Conservation (phyloP, 2,329 filamentous ascomycete genomes). For the Sclerotinia sclerotiorum region DNA sequence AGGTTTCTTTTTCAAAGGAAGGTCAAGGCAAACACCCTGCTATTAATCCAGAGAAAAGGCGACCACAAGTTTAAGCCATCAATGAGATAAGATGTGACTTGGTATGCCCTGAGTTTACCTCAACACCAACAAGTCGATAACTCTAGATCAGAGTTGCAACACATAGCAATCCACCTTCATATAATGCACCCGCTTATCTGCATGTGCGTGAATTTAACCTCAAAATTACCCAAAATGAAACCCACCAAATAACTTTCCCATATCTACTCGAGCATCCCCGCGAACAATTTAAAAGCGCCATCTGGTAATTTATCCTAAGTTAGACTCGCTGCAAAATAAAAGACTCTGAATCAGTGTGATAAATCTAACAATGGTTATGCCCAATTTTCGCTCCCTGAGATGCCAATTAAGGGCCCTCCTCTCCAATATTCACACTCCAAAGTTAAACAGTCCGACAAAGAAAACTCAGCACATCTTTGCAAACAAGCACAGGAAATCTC, state of each 20-base stretch:
- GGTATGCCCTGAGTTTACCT: neutral
- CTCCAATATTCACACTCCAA: no score
- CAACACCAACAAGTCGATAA: neutral
- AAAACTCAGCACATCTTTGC: no score
- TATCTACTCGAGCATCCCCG: no score
- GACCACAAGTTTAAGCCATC: neutral
- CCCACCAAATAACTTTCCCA: neutral
- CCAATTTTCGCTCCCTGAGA: no score
- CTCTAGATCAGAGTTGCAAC: neutral
- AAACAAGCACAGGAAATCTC: no score
- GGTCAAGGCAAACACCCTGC: neutral
- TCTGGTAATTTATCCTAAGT: no score
- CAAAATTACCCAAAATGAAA: neutral
- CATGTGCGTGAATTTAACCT: neutral
- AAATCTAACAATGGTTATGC: no score
- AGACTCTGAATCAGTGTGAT: no score
- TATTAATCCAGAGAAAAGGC: neutral
- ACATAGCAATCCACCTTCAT: neutral
- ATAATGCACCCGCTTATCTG: neutral
- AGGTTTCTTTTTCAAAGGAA: neutral
- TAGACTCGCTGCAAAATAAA: no score
- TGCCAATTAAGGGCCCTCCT: no score
- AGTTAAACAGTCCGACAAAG: no score
- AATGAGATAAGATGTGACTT: neutral
- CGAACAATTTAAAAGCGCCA: neutral